phyloP scores from a whole-genome alignment of 345 rosid genomes.

The Eucalyptus curtisii region DNA sequence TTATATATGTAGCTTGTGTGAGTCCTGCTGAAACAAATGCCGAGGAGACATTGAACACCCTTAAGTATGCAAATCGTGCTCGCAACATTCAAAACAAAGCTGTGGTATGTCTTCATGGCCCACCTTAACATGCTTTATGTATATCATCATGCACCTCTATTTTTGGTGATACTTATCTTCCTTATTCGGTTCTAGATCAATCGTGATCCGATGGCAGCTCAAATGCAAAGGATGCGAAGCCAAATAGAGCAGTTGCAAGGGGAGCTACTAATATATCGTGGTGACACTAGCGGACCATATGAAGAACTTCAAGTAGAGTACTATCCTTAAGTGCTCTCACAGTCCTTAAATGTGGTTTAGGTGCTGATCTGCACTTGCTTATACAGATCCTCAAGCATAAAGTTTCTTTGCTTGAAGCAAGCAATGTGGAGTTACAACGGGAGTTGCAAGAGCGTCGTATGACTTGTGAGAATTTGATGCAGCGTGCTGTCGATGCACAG shows the following conservation, averaged over 20 bases:
- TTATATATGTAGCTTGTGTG: constrained; percentile 60
- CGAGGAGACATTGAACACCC: constrained; percentile 91
- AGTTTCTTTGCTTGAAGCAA: constrained; percentile 74
- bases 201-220: constrained; percentile 80
- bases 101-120: constrained; percentile 38
- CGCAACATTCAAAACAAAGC: constrained; percentile 98
- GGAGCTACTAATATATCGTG: constrained; percentile 73
- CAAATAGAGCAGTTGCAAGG: constrained; percentile 94
- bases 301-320: constrained; percentile 81
- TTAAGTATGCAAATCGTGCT: constrained; percentile 96
- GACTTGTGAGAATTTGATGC: constrained; percentile 61
- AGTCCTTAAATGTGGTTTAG: background rate
- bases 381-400: constrained; percentile 79
- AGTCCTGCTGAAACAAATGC: constrained; percentile 99
- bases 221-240: constrained; percentile 78
- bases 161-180: background rate
- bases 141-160: background rate
- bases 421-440: constrained; percentile 62
- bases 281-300: constrained; percentile 49
- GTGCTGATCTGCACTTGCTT: background rate
- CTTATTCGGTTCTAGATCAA: constrained; percentile 40
- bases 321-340: background rate
- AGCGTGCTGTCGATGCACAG: constrained; percentile 82
- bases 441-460: constrained; percentile 67
- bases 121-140: background rate